Percentiles rank a stretch among this genome's conserved stretches.
Evolutionary conservation across 2,329 filamentous ascomycete genomes (phyloP).

Genomic region (Paecilomyces formosus): DNA sequence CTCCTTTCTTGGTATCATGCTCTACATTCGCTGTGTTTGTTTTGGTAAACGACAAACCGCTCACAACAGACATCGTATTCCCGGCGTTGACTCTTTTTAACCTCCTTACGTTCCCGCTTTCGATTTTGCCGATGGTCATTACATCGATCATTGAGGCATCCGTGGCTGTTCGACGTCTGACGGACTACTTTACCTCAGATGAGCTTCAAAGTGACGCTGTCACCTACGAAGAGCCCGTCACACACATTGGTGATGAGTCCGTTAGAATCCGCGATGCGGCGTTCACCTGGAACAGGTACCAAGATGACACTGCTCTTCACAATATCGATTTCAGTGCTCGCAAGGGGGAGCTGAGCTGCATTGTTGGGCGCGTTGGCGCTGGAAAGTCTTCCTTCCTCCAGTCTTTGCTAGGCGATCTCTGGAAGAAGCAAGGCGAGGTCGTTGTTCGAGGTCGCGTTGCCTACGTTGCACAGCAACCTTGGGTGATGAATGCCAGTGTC

Average conservation of each 20-base stretch:
- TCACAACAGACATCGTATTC: slow-evolving; percentile 94
- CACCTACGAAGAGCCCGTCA: slow-evolving; percentile 57
- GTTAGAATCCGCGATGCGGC: slow-evolving; percentile 75
- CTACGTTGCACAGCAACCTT: slow-evolving; percentile 86
- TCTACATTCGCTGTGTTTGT: slow-evolving; percentile 94
- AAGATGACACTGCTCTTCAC: slow-evolving; percentile 59
- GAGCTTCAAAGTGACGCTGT: slow-evolving; percentile 86
- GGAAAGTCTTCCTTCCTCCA: slow-evolving; percentile 93
- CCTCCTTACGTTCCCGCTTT: slow-evolving; percentile 86
- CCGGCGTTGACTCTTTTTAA: slow-evolving; percentile 92
- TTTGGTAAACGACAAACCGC: slow-evolving; percentile 66
- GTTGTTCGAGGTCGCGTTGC: slow-evolving; percentile 74
- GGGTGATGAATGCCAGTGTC: slow-evolving; percentile 97
- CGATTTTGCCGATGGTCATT: slow-evolving; percentile 95
- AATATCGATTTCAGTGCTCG: slow-evolving; percentile 82
- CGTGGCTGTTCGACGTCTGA: slow-evolving; percentile 83
- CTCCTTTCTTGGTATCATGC: slow-evolving; percentile 95
- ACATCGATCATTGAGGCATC: slow-evolving; percentile 90
- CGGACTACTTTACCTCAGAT: slow-evolving; percentile 76
- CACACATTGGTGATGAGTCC: slow-evolving; percentile 75
- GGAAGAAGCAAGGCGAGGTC: slow-evolving; percentile 79
- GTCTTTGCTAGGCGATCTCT: slow-evolving; percentile 81
- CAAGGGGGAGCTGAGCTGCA: slow-evolving; percentile 87
- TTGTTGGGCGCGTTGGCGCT: slow-evolving; percentile 88
- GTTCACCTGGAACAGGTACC: slow-evolving; percentile 91